Conservation (phyloP, 1,284 basidiomycete species). For the Clitocybe nebularis region DNA sequence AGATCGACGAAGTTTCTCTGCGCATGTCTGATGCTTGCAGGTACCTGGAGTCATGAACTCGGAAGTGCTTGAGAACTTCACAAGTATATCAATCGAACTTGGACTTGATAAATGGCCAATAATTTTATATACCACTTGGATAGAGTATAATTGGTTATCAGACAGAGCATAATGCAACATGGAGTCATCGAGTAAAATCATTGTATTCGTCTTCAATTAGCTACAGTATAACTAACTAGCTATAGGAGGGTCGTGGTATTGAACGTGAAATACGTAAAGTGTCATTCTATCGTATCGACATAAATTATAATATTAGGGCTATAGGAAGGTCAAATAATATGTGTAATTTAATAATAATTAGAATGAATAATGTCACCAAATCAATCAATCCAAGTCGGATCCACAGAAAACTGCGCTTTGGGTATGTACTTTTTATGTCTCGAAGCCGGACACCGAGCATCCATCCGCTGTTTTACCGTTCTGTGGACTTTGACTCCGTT, state of each 20-base stretch:
- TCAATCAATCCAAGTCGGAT: conserved; percentile 38
- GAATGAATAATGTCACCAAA: neutral
- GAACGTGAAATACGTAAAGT: no score
- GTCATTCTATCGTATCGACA: no score
- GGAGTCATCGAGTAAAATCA: no score
- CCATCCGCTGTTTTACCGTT: conserved; percentile 41
- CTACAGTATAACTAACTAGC: no score
- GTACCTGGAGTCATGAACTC: conserved; percentile 24
- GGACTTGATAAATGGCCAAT: neutral
- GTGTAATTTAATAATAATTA: neutral
- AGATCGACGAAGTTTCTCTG: conserved; percentile 21
- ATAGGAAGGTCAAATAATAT: neutral
- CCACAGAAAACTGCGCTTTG: conserved; percentile 32
- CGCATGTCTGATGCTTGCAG: conserved; percentile 24
- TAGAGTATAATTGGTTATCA: no score
- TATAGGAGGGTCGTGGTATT: no score
- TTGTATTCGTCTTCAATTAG: no score
- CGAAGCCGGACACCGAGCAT: conserved; percentile 23
- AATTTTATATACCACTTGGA: neutral
- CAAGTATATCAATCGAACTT: neutral
- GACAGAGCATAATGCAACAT: no score
- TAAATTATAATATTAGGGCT: neutral
- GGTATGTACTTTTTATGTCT: conserved; percentile 38
- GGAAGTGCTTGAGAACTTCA: no score
- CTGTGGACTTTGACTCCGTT: conserved; percentile 46